phyloP scores from a whole-genome alignment of 2,329 filamentous ascomycete genomes.

The Colletotrichum falcatum region DNA sequence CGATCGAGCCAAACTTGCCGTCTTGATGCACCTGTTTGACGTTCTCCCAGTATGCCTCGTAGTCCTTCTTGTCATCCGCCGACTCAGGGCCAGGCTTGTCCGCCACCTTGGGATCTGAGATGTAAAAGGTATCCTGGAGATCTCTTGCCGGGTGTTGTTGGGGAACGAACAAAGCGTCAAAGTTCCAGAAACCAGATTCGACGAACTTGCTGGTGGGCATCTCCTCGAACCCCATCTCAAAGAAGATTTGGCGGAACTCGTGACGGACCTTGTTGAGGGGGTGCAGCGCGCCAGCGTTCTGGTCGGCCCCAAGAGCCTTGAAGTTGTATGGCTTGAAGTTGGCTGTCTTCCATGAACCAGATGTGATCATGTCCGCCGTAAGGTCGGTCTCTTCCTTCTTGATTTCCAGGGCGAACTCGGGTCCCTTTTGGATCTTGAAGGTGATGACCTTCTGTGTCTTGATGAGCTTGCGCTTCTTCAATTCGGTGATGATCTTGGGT shows the following conservation, averaged over 20 bases:
- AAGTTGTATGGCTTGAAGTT: conserved; percentile 88
- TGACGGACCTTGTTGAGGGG: conserved; percentile 93
- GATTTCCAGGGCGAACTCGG: conserved; percentile 90
- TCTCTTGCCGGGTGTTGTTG: conserved; percentile 94
- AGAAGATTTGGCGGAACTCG: conserved; percentile 98
- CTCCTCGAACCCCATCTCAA: conserved; percentile 98
- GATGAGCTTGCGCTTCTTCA: conserved; percentile 93
- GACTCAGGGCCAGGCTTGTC: conserved; percentile 73
- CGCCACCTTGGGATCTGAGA: conserved; percentile 85
- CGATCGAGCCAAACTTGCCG: conserved; percentile 94
- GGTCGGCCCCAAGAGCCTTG: conserved; percentile 76
- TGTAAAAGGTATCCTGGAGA: conserved; percentile 98
- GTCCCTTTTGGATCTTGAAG: conserved; percentile 86
- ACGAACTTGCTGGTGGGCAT: conserved; percentile 96
- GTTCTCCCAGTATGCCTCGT: conserved; percentile 89
- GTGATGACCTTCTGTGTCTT: conserved; percentile 84
- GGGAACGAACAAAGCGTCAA: conserved; percentile 42
- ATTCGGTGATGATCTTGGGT: conserved; percentile 79
- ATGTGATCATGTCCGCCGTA: conserved; percentile 90
- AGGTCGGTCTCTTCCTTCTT: conserved; percentile 95
- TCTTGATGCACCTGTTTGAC: conserved; percentile 88
- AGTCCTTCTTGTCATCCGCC: conserved; percentile 72
- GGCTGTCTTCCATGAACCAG: conserved; percentile 91
- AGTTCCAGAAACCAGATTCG: conserved; percentile 91
- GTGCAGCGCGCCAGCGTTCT: conserved; percentile 71